Percentiles rank a stretch among this genome's conserved stretches.
phyloP scores from a whole-genome alignment of 2,329 filamentous ascomycete genomes.

The Neofusicoccum ribis region DNA sequence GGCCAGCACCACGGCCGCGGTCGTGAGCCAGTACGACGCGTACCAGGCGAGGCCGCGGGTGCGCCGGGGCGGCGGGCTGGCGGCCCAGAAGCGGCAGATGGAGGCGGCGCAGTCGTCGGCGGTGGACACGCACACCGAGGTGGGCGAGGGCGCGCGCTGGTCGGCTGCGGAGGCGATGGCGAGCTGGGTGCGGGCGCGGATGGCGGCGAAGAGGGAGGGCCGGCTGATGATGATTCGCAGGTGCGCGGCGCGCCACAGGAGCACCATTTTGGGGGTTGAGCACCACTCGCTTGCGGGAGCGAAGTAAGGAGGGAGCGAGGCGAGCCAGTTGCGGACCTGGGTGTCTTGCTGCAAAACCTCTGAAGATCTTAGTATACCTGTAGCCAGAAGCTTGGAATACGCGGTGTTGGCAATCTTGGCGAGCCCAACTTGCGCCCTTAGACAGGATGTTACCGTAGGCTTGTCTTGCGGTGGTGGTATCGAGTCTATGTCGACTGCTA shows the following conservation, averaged over 20 bases:
- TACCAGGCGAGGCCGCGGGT: slow-evolving; percentile 4
- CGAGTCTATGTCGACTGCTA: neutral
- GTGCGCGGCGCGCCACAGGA: slow-evolving; percentile 1
- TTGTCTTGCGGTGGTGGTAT: neutral
- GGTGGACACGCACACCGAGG: neutral
- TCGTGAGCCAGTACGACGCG: slow-evolving; percentile 3
- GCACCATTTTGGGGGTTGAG: neutral
- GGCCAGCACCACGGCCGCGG: neutral
- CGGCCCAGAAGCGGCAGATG: neutral
- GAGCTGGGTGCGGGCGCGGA: neutral
- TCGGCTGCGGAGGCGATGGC: neutral
- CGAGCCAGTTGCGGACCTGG: neutral
- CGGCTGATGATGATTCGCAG: neutral
- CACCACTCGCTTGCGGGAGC: neutral
- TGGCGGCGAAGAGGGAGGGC: slow-evolving; percentile 1
- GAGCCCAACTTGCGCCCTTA: neutral
- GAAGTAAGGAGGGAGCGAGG: neutral
- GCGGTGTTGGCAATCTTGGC: neutral
- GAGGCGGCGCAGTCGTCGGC: neutral
- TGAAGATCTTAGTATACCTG: neutral
- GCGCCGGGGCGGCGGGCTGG: neutral
- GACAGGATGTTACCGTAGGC: neutral
- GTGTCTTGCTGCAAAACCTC: neutral
- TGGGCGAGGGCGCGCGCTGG: neutral
- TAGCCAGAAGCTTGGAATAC: neutral